These are phyloP conservation scores for Chlorella variabilis DNA, from an alignment of 163 green algal genomes.

Conservation along the genomic window DNA sequence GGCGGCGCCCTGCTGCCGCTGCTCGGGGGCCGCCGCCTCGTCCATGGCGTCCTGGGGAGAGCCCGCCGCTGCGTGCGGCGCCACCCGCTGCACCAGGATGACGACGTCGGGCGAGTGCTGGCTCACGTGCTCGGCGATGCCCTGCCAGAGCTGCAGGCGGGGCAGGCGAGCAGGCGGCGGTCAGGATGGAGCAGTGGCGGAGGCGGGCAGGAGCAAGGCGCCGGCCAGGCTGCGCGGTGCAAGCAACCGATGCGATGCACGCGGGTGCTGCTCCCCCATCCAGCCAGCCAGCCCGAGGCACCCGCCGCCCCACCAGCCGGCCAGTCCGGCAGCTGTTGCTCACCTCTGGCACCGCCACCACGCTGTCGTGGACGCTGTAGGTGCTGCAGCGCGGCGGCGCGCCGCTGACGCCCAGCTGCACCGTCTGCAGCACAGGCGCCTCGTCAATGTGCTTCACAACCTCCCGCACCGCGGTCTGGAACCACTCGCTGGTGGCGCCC, in stretches of 20 bases:
- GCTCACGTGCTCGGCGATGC: slow-evolving; percentile 36
- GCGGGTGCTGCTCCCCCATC: too few species aligned
- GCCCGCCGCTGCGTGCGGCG: not conserved
- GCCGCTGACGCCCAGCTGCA: slow-evolving; percentile 15
- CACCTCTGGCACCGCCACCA: slow-evolving; percentile 36
- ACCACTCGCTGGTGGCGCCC: slow-evolving; percentile 29
- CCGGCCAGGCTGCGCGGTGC: too few species aligned
- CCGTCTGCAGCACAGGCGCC: slow-evolving; percentile 39
- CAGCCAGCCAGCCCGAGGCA: too few species aligned
- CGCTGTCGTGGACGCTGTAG: not conserved
- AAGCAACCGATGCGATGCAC: too few species aligned
- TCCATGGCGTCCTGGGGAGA: slow-evolving; percentile 18
- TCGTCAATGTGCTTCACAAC: slow-evolving; percentile 32
- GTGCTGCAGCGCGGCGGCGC: slow-evolving; percentile 3
- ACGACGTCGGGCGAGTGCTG: slow-evolving; percentile 39
- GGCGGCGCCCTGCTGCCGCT: slow-evolving; percentile 4
- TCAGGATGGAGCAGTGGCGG: not conserved
- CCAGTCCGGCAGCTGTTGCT: too few species aligned
- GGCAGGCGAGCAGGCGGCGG: not conserved
- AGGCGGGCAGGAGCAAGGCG: not conserved
- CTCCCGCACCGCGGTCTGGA: slow-evolving; percentile 35
- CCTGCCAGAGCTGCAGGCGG: slow-evolving; percentile 32
- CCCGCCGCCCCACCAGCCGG: too few species aligned
- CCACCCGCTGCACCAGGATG: slow-evolving; percentile 49
- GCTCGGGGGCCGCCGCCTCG: not conserved